Evolutionary conservation across 2,329 filamentous ascomycete species (phyloP).

Genomic region (Fusarium oligoseptatum): DNA sequence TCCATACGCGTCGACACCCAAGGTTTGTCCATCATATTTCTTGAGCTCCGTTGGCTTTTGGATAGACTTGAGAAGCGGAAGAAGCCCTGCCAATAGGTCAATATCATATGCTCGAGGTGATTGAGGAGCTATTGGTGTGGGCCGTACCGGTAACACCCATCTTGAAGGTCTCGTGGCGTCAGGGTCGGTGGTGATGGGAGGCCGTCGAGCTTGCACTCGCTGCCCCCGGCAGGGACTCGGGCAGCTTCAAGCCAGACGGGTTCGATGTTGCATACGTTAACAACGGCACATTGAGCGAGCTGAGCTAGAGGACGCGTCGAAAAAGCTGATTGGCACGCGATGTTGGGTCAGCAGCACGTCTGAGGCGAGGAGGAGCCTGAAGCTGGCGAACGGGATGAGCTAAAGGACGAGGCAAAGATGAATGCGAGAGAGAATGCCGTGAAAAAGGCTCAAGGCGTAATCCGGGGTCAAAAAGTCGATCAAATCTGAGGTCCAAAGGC

Average conservation of each 20-base stretch:
- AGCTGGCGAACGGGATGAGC: not conserved
- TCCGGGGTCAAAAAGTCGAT: slow-evolving; percentile 20
- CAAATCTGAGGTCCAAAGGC: slow-evolving; percentile 25
- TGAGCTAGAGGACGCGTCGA: slow-evolving; percentile 38
- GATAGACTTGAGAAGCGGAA: slow-evolving; percentile 95
- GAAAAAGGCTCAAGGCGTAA: slow-evolving; percentile 10
- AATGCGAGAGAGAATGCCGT: slow-evolving; percentile 13
- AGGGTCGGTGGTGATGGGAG: slow-evolving; percentile 22
- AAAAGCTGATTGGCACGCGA: slow-evolving; percentile 36
- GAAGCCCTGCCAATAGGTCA: slow-evolving; percentile 71
- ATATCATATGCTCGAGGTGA: not conserved
- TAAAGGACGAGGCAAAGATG: slow-evolving; percentile 7
- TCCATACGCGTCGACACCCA: slow-evolving; percentile 97
- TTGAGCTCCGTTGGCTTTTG: slow-evolving; percentile 90
- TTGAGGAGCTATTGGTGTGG: not conserved
- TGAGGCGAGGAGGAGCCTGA: slow-evolving; percentile 10
- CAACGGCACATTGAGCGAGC: slow-evolving; percentile 25
- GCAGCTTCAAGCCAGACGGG: slow-evolving; percentile 32
- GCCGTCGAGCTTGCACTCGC: slow-evolving; percentile 26
- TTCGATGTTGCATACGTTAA: slow-evolving; percentile 31
- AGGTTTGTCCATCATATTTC: slow-evolving; percentile 86
- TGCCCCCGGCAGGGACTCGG: slow-evolving; percentile 35
- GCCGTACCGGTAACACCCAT: slow-evolving; percentile 56
- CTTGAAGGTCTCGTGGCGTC: slow-evolving; percentile 32
- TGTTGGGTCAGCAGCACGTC: slow-evolving; percentile 23